A percentile compares a stretch with the other conserved stretches of the same genome.
Evolutionary conservation across 345 rosid species (phyloP).

Genomic region (Citrus sinensis): DNA sequence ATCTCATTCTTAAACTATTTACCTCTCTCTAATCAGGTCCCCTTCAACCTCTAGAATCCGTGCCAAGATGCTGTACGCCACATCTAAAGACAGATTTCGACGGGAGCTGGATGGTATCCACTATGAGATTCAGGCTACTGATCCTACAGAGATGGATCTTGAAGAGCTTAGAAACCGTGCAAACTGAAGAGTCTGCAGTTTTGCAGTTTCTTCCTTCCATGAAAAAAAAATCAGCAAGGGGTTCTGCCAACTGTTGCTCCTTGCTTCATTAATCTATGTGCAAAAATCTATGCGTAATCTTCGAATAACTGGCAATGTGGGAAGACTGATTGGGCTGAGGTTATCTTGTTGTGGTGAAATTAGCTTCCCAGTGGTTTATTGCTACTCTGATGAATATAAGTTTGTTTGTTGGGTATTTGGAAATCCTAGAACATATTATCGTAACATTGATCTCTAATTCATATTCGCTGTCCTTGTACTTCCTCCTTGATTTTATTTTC

Average conservation of each 20-base stretch:
- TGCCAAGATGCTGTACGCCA: constrained; percentile 72
- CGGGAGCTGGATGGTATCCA: constrained; percentile 77
- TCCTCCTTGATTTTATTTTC: not conserved
- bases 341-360: constrained; percentile 2
- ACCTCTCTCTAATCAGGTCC: constrained; percentile 41
- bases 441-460: not conserved
- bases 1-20: not conserved
- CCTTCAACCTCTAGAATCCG: constrained; percentile 65
- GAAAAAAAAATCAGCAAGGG: not conserved
- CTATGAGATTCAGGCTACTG: constrained; percentile 84
- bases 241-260: constrained; percentile 6
- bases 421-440: not conserved
- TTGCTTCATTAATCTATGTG: constrained; percentile 9
- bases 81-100: constrained; percentile 65
- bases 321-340: constrained; percentile 16
- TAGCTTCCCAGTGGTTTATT: not conserved
- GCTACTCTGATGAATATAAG: constrained; percentile 5
- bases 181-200: constrained; percentile 23
- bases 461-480: not conserved
- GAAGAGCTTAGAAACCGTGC: constrained; percentile 65
- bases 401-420: not conserved
- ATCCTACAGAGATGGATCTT: constrained; percentile 78
- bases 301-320: constrained; percentile 20
- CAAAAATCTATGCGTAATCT: not conserved
- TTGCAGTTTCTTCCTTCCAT: not conserved